phyloP scores from a whole-genome alignment of 2,329 filamentous ascomycete species.

The Rhinocladiella similis region DNA sequence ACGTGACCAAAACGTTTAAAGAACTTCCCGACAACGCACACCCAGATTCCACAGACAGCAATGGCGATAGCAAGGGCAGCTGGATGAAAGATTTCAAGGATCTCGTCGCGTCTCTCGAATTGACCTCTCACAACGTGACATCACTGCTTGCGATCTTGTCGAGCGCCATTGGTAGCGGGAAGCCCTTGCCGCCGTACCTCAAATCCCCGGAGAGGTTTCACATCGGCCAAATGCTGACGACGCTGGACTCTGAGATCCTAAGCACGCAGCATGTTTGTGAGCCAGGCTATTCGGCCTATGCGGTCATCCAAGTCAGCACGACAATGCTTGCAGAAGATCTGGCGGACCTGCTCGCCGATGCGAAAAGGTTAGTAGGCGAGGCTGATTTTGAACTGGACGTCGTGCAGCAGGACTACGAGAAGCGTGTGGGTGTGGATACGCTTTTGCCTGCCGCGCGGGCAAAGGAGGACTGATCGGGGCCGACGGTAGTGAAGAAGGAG shows the following conservation, averaged over 20 bases:
- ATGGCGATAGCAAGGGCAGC: constrained; percentile 13
- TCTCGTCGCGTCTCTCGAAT: constrained; percentile 60
- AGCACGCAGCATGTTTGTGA: constrained; percentile 66
- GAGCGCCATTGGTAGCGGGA: constrained; percentile 64
- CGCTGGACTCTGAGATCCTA: constrained; percentile 61
- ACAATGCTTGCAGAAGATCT: constrained; percentile 69
- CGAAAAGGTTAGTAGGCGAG: constrained; percentile 69
- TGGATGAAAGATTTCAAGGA: constrained; percentile 65
- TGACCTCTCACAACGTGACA: constrained; percentile 68
- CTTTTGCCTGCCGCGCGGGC: not conserved
- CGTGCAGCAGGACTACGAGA: constrained; percentile 19
- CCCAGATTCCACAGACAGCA: not conserved
- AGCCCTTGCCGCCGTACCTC: constrained; percentile 72
- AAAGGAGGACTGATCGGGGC: constrained; percentile 8
- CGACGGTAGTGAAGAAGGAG: not conserved
- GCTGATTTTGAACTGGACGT: constrained; percentile 69
- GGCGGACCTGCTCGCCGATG: constrained; percentile 58
- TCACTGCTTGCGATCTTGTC: constrained; percentile 70
- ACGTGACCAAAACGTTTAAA: constrained; percentile 59
- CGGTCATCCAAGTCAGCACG: constrained; percentile 71
- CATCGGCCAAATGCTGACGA: constrained; percentile 59
- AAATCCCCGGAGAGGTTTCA: constrained; percentile 62
- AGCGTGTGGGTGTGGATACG: constrained; percentile 4
- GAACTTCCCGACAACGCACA: constrained; percentile 8
- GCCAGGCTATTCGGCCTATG: constrained; percentile 72